A percentile compares a stretch with the other conserved stretches of the same genome.
phyloP scores from a whole-genome alignment of 805 yeast species.

The Nakazawaea holstii region DNA sequence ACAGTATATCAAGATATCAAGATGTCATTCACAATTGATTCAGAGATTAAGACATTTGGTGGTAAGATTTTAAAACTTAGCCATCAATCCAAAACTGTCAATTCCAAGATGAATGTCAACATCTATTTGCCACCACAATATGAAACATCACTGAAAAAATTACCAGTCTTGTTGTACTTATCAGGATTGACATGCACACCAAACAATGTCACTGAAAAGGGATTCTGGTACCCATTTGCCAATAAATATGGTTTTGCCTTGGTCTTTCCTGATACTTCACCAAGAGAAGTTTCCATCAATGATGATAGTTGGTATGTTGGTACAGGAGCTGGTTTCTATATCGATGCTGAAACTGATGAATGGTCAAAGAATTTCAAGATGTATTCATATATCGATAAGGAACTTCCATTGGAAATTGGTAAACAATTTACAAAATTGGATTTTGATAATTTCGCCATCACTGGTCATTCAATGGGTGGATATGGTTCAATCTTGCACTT shows the following conservation, averaged over 20 bases:
- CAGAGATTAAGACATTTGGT: conserved; percentile 58
- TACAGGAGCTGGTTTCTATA: conserved; percentile 91
- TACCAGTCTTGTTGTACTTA: conserved; percentile 75
- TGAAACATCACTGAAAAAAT: conserved; percentile 25
- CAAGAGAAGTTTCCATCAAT: conserved; percentile 68
- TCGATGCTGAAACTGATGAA: conserved; percentile 74
- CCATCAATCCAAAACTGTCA: conserved; percentile 63
- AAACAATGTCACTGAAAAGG: conserved; percentile 89
- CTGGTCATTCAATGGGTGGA: conserved; percentile 99
- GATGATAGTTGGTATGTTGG: conserved; percentile 85
- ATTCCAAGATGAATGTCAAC: conserved; percentile 78
- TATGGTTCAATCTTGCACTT: conserved; percentile 77
- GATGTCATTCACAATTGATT: conserved; percentile 47
- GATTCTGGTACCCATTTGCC: conserved; percentile 78
- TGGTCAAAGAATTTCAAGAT: conserved; percentile 73
- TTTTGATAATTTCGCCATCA: conserved; percentile 59
- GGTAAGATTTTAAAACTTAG: conserved; percentile 73
- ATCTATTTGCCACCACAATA: conserved; percentile 68
- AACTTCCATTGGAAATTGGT: conserved; percentile 53
- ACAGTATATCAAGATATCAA: neutral
- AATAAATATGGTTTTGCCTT: conserved; percentile 79
- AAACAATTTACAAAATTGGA: conserved; percentile 45
- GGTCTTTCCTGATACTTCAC: conserved; percentile 95
- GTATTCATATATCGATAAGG: conserved; percentile 78
- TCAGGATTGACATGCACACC: conserved; percentile 95